These are phyloP conservation scores for Tagetes erecta DNA, from an alignment of 129 eudicot species.

Conservation along the genomic window DNA sequence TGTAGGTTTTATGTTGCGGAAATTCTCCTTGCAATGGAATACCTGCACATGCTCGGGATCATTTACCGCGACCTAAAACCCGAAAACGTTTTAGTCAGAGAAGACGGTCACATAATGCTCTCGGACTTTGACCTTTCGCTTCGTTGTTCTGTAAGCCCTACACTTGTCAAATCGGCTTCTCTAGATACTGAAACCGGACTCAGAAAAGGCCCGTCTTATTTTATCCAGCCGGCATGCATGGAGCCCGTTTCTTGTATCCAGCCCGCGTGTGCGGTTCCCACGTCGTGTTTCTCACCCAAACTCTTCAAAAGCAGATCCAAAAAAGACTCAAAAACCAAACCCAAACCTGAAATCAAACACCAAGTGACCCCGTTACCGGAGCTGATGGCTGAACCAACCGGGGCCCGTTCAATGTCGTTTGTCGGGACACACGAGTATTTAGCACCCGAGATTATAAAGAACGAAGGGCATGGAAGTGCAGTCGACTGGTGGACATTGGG, in stretches of 20 bases:
- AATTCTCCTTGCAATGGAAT: conserved; percentile 84
- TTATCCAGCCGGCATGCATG: conserved; percentile 79
- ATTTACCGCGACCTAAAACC: conserved; percentile 90
- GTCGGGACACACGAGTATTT: conserved; percentile 92
- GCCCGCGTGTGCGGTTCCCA: conserved; percentile 79
- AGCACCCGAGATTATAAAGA: conserved; percentile 88
- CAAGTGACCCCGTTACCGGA: conserved; percentile 87
- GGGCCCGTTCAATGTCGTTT: conserved; percentile 89
- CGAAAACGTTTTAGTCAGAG: conserved; percentile 86
- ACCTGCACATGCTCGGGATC: conserved; percentile 97
- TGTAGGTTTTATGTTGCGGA: conserved; percentile 92
- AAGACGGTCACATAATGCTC: conserved; percentile 96
- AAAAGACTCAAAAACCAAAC: conserved; percentile 56
- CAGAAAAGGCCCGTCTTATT: conserved; percentile 50
- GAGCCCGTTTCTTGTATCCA: conserved; percentile 81
- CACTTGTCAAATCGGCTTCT: conserved; percentile 65
- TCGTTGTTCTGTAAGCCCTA: conserved; percentile 81
- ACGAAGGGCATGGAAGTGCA: conserved; percentile 96
- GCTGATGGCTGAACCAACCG: conserved; percentile 91
- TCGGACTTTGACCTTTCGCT: conserved; percentile 92
- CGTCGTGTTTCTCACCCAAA: conserved; percentile 78
- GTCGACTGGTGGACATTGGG: conserved; percentile 99
- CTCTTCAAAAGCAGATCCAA: conserved; percentile 72
- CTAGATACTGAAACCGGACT: conserved; percentile 41
- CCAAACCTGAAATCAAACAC: conserved; percentile 55